Percentiles rank a stretch among this genome's conserved stretches.
Evolutionary conservation across 2,329 filamentous ascomycete species (phyloP).

Genomic region (Phoma sp.): DNA sequence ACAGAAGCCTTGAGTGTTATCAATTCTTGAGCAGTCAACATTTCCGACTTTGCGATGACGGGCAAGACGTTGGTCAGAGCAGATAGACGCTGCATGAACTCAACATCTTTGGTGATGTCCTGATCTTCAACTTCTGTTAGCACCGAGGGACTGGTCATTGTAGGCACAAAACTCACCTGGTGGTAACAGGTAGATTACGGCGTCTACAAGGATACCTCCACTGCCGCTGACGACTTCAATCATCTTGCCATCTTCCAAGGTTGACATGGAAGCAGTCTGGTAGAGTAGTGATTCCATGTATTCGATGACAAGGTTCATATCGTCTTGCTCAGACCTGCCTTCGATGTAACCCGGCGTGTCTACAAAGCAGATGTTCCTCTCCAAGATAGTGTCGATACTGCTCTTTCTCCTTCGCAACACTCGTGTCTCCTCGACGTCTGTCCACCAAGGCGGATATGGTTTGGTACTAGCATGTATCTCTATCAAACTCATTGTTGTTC

Average conservation of each 20-base stretch:
- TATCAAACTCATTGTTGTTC: slow-evolving; percentile 38
- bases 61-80: slow-evolving; percentile 84
- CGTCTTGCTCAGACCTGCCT: slow-evolving; percentile 47
- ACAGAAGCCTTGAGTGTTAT: slow-evolving; percentile 66
- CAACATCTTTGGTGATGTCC: slow-evolving; percentile 65
- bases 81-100: slow-evolving; percentile 73
- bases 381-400: slow-evolving; percentile 76
- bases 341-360: slow-evolving; percentile 73
- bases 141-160: neutral
- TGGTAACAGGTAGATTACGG: slow-evolving; percentile 80
- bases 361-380: slow-evolving; percentile 92
- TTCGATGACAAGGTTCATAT: slow-evolving; percentile 54
- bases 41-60: slow-evolving; percentile 78
- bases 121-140: slow-evolving; percentile 39
- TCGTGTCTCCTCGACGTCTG: slow-evolving; percentile 72
- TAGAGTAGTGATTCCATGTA: slow-evolving; percentile 76
- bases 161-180: slow-evolving; percentile 61
- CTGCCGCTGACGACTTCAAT: slow-evolving; percentile 79
- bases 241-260: slow-evolving; percentile 75
- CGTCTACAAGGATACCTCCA: slow-evolving; percentile 84
- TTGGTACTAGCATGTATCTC: slow-evolving; percentile 56
- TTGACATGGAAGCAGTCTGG: slow-evolving; percentile 66
- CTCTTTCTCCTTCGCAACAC: slow-evolving; percentile 67
- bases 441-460: slow-evolving; percentile 88
- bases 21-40: slow-evolving; percentile 65